Evolutionary conservation across 345 rosid species (phyloP).

Genomic region (Gossypium sturtianum): DNA sequence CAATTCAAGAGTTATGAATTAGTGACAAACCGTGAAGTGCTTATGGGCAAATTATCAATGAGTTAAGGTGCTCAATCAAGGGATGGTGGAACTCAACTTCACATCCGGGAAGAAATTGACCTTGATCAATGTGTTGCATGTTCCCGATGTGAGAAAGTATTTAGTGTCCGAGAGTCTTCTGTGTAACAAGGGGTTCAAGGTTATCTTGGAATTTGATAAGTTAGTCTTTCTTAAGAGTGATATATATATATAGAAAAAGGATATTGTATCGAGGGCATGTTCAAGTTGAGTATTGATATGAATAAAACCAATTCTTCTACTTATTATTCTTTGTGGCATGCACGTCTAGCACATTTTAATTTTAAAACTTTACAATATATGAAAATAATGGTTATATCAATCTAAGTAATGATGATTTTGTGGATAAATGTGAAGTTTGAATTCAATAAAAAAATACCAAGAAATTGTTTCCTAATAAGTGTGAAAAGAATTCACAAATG

Average conservation of each 20-base stretch:
- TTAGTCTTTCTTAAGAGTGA: background rate
- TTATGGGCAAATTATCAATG: too few species aligned
- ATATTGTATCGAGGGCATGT: background rate
- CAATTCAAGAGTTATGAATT: too few species aligned
- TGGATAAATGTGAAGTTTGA: background rate
- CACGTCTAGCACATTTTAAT: background rate
- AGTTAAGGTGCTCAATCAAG: background rate
- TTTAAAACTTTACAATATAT: background rate
- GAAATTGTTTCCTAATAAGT: background rate
- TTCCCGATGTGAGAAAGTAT: background rate
- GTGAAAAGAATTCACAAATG: background rate
- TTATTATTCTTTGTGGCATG: background rate
- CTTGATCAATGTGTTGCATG: background rate
- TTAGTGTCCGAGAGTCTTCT: background rate
- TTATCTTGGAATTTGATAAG: background rate
- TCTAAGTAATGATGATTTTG: background rate
- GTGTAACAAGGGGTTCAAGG: background rate
- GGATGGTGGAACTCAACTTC: background rate
- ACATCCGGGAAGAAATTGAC: background rate
- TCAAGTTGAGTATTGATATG: background rate
- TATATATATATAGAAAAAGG: background rate
- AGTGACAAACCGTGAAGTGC: too few species aligned
- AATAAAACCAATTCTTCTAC: background rate
- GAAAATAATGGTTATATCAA: background rate
- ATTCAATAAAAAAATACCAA: background rate